phyloP scores from a whole-genome alignment of 2,329 filamentous ascomycete species.

The Calonectria naviculata region DNA sequence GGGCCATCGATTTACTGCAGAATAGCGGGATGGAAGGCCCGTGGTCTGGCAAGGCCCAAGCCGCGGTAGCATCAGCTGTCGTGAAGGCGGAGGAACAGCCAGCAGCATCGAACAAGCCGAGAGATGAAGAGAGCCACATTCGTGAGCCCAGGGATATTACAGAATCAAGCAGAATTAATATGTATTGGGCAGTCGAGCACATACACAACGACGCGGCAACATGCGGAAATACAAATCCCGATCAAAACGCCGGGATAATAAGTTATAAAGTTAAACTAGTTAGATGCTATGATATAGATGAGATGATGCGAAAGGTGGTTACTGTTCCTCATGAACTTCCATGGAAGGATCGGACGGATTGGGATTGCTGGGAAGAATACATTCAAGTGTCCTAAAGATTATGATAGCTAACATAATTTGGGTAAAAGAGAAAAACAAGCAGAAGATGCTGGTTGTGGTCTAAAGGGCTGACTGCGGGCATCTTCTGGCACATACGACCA shows the following conservation, averaged over 20 bases:
- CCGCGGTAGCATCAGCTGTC: background rate
- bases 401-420: background rate
- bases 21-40: constrained; percentile 29
- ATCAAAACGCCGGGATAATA: background rate
- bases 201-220: background rate
- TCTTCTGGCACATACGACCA: background rate
- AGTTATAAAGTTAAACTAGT: background rate
- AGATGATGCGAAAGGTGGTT: constrained; percentile 1
- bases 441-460: background rate
- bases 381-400: background rate
- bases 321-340: background rate
- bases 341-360: constrained; percentile 12
- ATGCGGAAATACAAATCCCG: background rate
- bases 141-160: background rate
- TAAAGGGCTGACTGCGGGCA: background rate
- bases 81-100: constrained; percentile 23
- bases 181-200: constrained; percentile 1
- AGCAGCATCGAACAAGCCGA: background rate
- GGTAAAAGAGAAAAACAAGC: background rate
- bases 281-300: constrained; percentile 11
- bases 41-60: constrained; percentile 29
- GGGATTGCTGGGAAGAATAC: constrained; percentile 3
- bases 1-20: constrained; percentile 8
- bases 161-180: background rate
- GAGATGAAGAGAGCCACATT: background rate